Percentiles rank a stretch among this genome's conserved stretches.
Conservation (phyloP, 345 rosid species). For the Acer saccharum region DNA sequence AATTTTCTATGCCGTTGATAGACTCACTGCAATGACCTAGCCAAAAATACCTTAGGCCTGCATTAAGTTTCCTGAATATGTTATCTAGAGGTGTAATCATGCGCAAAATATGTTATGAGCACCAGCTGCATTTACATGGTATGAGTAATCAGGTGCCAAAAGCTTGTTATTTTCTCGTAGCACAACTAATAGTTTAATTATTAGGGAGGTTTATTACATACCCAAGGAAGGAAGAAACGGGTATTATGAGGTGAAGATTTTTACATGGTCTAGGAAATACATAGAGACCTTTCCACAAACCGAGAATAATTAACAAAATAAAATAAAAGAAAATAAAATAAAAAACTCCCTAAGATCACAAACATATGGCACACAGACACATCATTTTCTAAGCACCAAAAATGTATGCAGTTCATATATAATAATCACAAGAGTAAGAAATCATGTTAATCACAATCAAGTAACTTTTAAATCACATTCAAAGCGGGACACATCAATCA, state of each 20-base stretch:
- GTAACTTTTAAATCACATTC: neutral
- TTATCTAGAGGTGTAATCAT: neutral
- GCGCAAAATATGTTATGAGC: neutral
- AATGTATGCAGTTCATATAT: neutral
- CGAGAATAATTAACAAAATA: neutral
- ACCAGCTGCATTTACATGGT: neutral
- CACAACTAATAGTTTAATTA: neutral
- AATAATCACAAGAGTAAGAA: neutral
- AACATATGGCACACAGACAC: neutral
- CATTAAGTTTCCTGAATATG: neutral
- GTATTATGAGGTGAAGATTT: neutral
- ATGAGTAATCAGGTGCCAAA: neutral
- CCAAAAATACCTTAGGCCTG: neutral
- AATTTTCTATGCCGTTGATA: neutral
- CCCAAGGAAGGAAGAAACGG: neutral
- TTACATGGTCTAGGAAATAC: neutral
- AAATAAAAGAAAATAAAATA: neutral
- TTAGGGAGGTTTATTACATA: too few relatives aligned
- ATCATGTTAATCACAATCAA: constrained; percentile 6
- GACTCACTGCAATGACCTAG: neutral
- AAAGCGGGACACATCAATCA: neutral
- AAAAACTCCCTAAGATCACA: too few relatives aligned
- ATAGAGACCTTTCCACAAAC: neutral
- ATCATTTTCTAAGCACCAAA: neutral
- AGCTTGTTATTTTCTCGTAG: neutral